A percentile compares a stretch with the other conserved stretches of the same genome.
These are phyloP conservation scores for Camelina neglecta DNA, from an alignment of 345 rosid species.

Conservation along the genomic window DNA sequence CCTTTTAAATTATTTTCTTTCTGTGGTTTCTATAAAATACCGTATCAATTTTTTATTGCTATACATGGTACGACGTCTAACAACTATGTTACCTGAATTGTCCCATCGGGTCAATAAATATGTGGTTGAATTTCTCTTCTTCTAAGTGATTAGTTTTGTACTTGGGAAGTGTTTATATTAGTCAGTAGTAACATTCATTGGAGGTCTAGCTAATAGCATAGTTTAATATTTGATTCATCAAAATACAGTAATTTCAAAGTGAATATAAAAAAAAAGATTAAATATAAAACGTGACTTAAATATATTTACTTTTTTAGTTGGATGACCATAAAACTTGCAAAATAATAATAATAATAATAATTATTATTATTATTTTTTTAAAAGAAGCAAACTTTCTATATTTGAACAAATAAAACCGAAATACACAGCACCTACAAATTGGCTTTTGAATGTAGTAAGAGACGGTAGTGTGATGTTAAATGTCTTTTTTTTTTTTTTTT, in stretches of 20 bases:
- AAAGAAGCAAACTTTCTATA: background rate
- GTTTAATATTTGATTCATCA: conserved; percentile 4
- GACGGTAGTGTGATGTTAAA: background rate
- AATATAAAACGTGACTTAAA: background rate
- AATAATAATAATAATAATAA: too few species aligned
- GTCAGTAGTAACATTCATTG: background rate
- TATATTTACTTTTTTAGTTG: background rate
- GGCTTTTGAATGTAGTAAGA: conserved; percentile 17
- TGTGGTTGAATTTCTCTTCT: conserved; percentile 2
- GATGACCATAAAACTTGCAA: background rate
- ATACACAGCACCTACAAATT: background rate
- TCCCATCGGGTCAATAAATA: conserved; percentile 23
- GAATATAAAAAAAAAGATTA: background rate
- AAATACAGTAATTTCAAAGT: background rate
- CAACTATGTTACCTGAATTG: conserved; percentile 40
- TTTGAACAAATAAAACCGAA: background rate
- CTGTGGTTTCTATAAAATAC: conserved; percentile 33
- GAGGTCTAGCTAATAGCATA: background rate
- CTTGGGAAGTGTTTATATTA: background rate
- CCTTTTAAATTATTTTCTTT: conserved; percentile 14
- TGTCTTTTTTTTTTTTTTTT: too few species aligned
- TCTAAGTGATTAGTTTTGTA: background rate
- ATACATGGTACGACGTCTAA: conserved; percentile 37
- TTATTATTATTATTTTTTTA: too few species aligned
- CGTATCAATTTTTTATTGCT: conserved; percentile 11